These are phyloP conservation scores for Apocynum venetum DNA, from an alignment of 257 asterid species.

Conservation along the genomic window DNA sequence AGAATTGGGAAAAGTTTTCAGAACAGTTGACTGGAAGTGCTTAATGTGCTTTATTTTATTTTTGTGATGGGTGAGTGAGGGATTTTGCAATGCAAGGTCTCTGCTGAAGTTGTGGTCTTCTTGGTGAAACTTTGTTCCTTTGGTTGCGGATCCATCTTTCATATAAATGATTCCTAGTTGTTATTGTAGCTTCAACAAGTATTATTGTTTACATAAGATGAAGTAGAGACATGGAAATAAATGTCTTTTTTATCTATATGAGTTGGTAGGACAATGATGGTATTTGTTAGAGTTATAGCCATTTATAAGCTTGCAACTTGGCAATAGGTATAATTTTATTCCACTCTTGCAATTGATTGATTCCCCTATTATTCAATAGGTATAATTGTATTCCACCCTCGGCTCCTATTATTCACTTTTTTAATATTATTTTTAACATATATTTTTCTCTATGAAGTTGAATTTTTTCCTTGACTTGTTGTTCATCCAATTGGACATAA, in stretches of 20 bases:
- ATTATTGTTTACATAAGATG: not conserved
- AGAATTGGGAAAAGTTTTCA: not conserved
- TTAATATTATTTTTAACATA: not conserved
- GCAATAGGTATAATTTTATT: not conserved
- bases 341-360: no score
- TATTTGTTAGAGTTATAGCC: not conserved
- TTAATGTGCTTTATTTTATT: not conserved
- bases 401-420: not conserved
- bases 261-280: not conserved
- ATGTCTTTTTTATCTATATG: not conserved
- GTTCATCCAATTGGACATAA: not conserved
- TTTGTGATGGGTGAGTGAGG: not conserved
- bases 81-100: not conserved
- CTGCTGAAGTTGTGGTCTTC: not conserved
- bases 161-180: not conserved
- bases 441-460: not conserved
- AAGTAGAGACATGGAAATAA: not conserved
- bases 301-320: not conserved
- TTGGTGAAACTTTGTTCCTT: not conserved
- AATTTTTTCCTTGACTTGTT: not conserved
- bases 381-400: not conserved
- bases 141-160: not conserved
- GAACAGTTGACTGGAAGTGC: not conserved
- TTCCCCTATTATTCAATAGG: not conserved
- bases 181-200: not conserved